phyloP scores from a whole-genome alignment of 345 rosid genomes.

The Arabis hirsuta region DNA sequence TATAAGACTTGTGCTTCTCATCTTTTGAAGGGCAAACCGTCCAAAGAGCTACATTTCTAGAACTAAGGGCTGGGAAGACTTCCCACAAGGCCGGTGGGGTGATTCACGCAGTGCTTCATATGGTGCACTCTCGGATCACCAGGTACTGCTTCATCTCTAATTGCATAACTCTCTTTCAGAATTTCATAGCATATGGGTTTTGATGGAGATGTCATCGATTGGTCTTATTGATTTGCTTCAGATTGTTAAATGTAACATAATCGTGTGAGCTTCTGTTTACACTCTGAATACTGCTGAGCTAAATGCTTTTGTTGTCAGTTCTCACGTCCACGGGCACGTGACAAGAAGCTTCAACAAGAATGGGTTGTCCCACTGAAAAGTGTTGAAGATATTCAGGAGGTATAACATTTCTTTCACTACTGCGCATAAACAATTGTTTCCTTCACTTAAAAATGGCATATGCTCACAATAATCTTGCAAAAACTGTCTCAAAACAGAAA shows the following conservation, averaged over 20 bases:
- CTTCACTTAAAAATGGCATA: background rate
- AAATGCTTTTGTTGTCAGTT: conserved; percentile 35
- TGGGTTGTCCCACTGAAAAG: conserved; percentile 78
- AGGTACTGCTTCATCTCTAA: conserved; percentile 52
- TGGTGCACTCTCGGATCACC: conserved; percentile 81
- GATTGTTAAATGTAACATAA: background rate
- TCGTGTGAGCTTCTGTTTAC: conserved; percentile 6
- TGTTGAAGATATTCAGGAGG: conserved; percentile 82
- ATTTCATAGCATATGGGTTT: background rate
- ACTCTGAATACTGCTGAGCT: conserved; percentile 16
- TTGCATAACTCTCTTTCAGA: background rate
- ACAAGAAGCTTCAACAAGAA: conserved; percentile 89
- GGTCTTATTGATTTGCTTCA: background rate
- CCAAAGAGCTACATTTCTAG: conserved; percentile 96
- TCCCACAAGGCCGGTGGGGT: conserved; percentile 91
- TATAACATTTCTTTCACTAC: conserved; percentile 35
- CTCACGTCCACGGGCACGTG: conserved; percentile 67
- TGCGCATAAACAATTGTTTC: background rate
- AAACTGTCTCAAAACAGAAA: conserved; percentile 49
- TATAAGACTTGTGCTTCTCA: conserved; percentile 13
- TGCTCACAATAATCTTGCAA: conserved; percentile 23
- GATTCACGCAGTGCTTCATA: conserved; percentile 90
- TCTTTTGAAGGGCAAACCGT: conserved; percentile 88
- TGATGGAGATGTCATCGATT: background rate
- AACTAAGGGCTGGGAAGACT: conserved; percentile 92